A percentile compares a stretch with the other conserved stretches of the same genome.
These are phyloP conservation scores for Colletotrichum noveboracense DNA, from an alignment of 2,329 filamentous ascomycete genomes.

Conservation along the genomic window DNA sequence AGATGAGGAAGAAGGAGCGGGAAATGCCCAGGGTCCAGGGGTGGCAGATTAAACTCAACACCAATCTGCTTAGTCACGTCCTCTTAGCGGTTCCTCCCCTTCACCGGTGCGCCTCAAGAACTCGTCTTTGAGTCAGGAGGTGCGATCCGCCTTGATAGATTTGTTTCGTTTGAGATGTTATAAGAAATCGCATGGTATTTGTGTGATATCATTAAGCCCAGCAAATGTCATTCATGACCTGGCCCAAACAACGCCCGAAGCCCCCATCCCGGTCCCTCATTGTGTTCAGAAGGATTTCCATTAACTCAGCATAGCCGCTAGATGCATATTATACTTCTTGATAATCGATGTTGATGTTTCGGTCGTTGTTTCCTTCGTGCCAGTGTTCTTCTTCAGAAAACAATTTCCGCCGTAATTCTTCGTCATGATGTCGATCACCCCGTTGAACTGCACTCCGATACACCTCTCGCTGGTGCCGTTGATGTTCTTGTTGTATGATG, in stretches of 20 bases:
- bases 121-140: background rate
- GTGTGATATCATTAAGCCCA: background rate
- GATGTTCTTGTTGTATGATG: background rate
- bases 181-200: background rate
- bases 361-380: background rate
- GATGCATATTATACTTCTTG: background rate
- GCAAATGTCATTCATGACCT: background rate
- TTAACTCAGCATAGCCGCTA: background rate
- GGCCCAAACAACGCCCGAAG: background rate
- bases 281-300: background rate
- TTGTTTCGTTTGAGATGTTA: background rate
- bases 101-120: background rate
- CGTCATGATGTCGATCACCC: background rate
- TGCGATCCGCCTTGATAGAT: background rate
- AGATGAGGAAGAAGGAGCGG: background rate
- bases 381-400: constrained; percentile 8
- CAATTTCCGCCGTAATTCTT: constrained; percentile 4
- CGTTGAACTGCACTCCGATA: background rate
- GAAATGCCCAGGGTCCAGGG: background rate
- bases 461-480: background rate
- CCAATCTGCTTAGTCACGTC: background rate
- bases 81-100: background rate
- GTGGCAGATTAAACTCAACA: background rate
- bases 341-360: background rate
- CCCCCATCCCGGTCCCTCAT: background rate